A percentile compares a stretch with the other conserved stretches of the same genome.
These are phyloP conservation scores for Heritiera littoralis DNA, from an alignment of 345 rosid genomes.

Conservation along the genomic window DNA sequence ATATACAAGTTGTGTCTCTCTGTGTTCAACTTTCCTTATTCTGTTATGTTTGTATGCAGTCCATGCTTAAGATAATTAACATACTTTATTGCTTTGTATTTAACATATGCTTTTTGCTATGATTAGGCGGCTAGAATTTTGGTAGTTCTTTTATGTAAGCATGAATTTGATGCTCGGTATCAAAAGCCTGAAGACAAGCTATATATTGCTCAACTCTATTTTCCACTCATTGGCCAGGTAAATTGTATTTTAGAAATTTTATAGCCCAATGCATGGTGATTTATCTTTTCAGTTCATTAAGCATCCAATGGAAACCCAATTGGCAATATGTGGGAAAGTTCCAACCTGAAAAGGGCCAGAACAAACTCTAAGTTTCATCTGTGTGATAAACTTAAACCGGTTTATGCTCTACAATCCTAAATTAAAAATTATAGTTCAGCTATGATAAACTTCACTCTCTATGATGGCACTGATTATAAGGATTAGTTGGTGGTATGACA, in stretches of 20 bases:
- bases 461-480: neutral
- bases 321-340: neutral
- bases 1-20: neutral
- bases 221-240: constrained; percentile 96
- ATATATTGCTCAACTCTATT: constrained; percentile 70
- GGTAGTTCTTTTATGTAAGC: constrained; percentile 91
- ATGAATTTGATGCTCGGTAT: constrained; percentile 95
- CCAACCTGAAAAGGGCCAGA: neutral
- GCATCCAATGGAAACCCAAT: neutral
- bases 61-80: constrained; percentile 21
- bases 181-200: constrained; percentile 99
- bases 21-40: constrained; percentile 9
- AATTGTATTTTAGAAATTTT: neutral
- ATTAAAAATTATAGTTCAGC: neutral
- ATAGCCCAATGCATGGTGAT: neutral
- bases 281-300: neutral
- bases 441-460: neutral
- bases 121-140: constrained; percentile 91
- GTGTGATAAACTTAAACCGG: neutral
- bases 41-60: neutral
- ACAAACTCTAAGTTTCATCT: neutral
- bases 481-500: neutral
- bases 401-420: neutral
- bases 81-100: constrained; percentile 20
- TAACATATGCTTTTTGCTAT: constrained; percentile 27